phyloP scores from a whole-genome alignment of 495 filamentous ascomycete genomes.

The Rhypophila decipiens region DNA sequence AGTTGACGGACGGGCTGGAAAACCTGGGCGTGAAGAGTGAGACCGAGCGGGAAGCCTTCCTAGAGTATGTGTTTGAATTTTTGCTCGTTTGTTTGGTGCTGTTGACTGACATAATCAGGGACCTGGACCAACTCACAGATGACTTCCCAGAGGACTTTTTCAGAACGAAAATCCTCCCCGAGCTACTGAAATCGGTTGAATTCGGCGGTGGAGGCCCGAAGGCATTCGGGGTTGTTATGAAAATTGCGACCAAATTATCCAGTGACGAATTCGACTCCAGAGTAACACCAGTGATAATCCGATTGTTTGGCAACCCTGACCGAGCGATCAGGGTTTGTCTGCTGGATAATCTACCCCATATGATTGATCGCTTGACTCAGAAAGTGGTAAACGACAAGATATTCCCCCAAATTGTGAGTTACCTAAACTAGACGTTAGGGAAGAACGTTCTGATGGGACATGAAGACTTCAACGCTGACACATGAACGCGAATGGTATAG shows the following conservation, averaged over 20 bases:
- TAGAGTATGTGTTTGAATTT: slow-evolving; percentile 54
- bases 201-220: slow-evolving; percentile 95
- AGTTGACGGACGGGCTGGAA: slow-evolving; percentile 84
- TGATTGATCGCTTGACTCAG: slow-evolving; percentile 86
- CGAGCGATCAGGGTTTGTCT: slow-evolving; percentile 87
- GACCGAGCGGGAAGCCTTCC: slow-evolving; percentile 74
- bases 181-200: slow-evolving; percentile 93
- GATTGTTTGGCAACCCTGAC: slow-evolving; percentile 86
- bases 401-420: slow-evolving; percentile 78
- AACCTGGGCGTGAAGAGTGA: slow-evolving; percentile 84
- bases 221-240: slow-evolving; percentile 79
- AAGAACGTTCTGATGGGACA: neutral
- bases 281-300: slow-evolving; percentile 78
- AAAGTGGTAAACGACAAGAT: slow-evolving; percentile 94
- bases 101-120: slow-evolving; percentile 42
- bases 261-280: slow-evolving; percentile 83
- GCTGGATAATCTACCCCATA: slow-evolving; percentile 78
- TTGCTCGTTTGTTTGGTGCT: neutral
- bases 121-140: slow-evolving; percentile 78
- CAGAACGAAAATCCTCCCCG: slow-evolving; percentile 92
- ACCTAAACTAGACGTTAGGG: no score
- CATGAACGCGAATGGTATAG: slow-evolving; percentile 17
- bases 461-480: neutral
- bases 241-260: slow-evolving; percentile 78
- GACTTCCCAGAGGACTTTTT: slow-evolving; percentile 97